These are phyloP conservation scores for Glycine latifolia DNA, from an alignment of 306 rosid genomes.

Conservation along the genomic window DNA sequence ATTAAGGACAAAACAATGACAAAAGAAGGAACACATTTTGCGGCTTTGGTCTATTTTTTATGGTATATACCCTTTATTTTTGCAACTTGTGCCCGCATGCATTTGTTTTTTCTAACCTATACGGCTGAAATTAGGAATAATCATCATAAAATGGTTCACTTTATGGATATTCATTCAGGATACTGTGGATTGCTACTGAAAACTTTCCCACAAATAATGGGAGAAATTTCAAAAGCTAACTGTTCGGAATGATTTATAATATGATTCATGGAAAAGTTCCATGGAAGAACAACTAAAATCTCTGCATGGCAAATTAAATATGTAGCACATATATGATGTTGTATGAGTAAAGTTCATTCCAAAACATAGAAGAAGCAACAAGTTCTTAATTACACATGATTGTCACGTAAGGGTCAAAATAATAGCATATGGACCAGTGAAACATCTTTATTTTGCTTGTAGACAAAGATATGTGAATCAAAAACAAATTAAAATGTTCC, in stretches of 20 bases:
- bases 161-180: neutral
- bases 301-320: slow-evolving; percentile 12
- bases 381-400: neutral
- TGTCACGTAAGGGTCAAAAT: slow-evolving; percentile 36
- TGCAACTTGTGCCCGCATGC: slow-evolving; percentile 3
- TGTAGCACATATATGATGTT: slow-evolving; percentile 10
- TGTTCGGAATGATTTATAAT: neutral
- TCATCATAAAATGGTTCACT: slow-evolving; percentile 9
- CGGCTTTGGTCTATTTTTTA: neutral
- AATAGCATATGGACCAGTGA: slow-evolving; percentile 18
- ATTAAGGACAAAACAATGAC: slow-evolving; percentile 23
- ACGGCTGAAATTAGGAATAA: slow-evolving; percentile 3
- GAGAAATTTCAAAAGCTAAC: neutral
- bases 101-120: slow-evolving; percentile 8
- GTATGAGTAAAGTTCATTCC: slow-evolving; percentile 11
- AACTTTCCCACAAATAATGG: neutral
- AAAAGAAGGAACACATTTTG: neutral
- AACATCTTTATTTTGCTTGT: slow-evolving; percentile 32
- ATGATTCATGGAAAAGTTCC: slow-evolving; percentile 25
- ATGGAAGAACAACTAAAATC: neutral
- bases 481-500: slow-evolving; percentile 11
- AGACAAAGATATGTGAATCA: slow-evolving; percentile 25
- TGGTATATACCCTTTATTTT: no score
- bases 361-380: neutral
- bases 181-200: neutral